Evolutionary conservation across 2,329 filamentous ascomycete genomes (phyloP).

Genomic region (Curvularia spicifera): DNA sequence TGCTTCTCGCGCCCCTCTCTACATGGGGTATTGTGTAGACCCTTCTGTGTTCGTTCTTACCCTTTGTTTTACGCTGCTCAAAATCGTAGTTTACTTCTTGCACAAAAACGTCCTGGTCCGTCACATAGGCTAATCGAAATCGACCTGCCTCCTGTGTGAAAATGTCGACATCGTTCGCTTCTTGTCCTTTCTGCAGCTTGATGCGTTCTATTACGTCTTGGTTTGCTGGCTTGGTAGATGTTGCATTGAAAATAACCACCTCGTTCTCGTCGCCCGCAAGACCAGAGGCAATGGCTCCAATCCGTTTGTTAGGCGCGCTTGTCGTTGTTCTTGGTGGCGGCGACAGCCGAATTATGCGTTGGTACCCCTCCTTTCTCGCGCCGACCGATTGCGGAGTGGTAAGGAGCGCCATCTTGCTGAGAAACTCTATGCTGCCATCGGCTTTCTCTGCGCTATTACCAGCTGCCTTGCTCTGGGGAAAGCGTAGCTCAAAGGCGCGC

Average conservation of each 20-base stretch:
- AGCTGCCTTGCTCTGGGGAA: constrained; percentile 55
- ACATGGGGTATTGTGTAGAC: constrained; percentile 41
- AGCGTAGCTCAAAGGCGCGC: constrained; percentile 71
- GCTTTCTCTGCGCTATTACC: constrained; percentile 38
- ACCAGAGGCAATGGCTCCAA: constrained; percentile 81
- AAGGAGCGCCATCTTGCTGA: constrained; percentile 62
- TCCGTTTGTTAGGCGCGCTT: constrained; percentile 60
- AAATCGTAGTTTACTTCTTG: constrained; percentile 64
- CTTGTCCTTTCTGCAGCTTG: constrained; percentile 57
- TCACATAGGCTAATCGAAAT: constrained; percentile 80
- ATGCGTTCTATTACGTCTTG: constrained; percentile 63
- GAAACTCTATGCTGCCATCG: constrained; percentile 50
- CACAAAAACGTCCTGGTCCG: constrained; percentile 75
- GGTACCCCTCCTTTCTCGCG: constrained; percentile 64
- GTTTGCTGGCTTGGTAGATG: constrained; percentile 56
- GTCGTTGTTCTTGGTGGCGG: constrained; percentile 57
- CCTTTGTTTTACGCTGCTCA: constrained; percentile 47
- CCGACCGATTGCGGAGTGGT: constrained; percentile 45
- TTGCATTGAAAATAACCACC: constrained; percentile 79
- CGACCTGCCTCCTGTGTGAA: constrained; percentile 65
- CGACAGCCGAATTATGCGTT: constrained; percentile 64
- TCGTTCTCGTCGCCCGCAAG: constrained; percentile 74
- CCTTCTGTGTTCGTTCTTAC: constrained; percentile 36
- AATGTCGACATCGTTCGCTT: constrained; percentile 74
- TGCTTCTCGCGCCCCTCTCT: constrained; percentile 53